Base-by-base conservation (phyloP, 2,329 filamentous ascomycete species). In the Monosporascus ibericus region DNA sequence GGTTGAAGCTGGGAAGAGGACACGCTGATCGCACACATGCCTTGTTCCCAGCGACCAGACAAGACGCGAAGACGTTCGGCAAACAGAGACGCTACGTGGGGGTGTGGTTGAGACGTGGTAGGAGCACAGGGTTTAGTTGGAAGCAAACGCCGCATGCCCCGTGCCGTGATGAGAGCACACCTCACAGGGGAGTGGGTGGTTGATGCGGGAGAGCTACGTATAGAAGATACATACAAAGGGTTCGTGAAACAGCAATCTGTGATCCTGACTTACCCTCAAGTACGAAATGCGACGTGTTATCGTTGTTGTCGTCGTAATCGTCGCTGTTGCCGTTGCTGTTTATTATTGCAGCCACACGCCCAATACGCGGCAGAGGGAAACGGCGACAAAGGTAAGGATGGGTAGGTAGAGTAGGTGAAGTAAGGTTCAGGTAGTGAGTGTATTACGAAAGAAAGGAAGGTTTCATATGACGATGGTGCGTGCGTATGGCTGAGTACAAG, bases 181-280 rank as follows among this genome's bases (percentile, higher is more conserved):
- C 1, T 30, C 27, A 30, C 27, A 34, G 30, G 30, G 30, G 14
- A 34, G 30, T 34, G 30, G 30, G 30, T 34, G 30, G 30, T 34
- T 34, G 30, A 34, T 14, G 30, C 30, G 11, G 9, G 30, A 34
- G 30, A 14, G 11, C 30, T 20, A 42, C 22, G 39, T 18, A 42
- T 24, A 42, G 20, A 9, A 18, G 39, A 20, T 42, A 42, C 39
- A 17, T 39, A 39, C 37, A 39, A 18, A 18, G 17, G 46, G 18
- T 6, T 49, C 48, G 39, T 52, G 50, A 51, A 58, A 55, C 50
- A 55, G 56, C 56, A 58, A 53, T 55, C 55, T 58, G 56, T 54
- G 58, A 60, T 57, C 54, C 53, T 36, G 57, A 60, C 58, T 36
- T 58, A 58, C 56, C 52, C 56, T 48, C 51, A 58, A 51, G 47